A percentile compares a stretch with the other conserved stretches of the same genome.
Evolutionary conservation across 495 filamentous ascomycete species (phyloP).

Genomic region (Penicillium paradoxum): DNA sequence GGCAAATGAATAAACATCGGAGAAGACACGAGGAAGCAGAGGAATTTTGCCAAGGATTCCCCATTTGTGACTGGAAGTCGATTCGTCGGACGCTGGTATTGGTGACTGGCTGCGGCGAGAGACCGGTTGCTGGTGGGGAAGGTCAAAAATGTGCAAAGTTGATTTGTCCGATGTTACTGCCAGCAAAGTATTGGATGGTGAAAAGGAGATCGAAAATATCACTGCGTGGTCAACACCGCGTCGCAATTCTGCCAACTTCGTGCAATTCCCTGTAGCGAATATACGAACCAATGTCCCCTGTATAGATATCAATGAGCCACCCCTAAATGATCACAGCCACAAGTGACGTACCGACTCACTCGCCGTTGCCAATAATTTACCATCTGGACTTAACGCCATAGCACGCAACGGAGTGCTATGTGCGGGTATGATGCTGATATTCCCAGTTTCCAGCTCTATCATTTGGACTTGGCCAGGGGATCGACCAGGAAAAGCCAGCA

Average conservation of each 20-base stretch:
- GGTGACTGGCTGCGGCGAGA: conserved; percentile 33
- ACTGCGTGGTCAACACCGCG: conserved; percentile 83
- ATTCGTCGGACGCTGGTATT: conserved; percentile 37
- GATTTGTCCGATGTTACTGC: conserved; percentile 97
- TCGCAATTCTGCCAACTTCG: conserved; percentile 74
- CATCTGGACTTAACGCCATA: conserved; percentile 75
- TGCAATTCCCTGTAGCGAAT: conserved; percentile 70
- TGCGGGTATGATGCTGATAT: conserved; percentile 91
- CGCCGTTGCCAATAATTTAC: conserved; percentile 80
- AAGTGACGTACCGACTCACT: conserved; percentile 65
- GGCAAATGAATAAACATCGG: conserved; percentile 77
- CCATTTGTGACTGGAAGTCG: conserved; percentile 63
- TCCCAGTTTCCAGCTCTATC: conserved; percentile 73
- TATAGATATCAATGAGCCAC: conserved; percentile 5
- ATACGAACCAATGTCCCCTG: conserved; percentile 86
- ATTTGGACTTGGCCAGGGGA: conserved; percentile 88
- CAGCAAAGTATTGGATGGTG: conserved; percentile 67
- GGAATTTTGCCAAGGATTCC: conserved; percentile 74
- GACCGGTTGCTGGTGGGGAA: conserved; percentile 42
- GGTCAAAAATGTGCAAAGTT: conserved; percentile 88
- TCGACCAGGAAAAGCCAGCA: conserved; percentile 77
- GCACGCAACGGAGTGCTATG: conserved; percentile 75
- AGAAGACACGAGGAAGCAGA: conserved; percentile 72
- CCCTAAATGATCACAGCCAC: neutral
- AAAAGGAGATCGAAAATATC: conserved; percentile 84